Evolutionary conservation across 2,329 filamentous ascomycete genomes (phyloP).

Genomic region (Fusarium sp.): DNA sequence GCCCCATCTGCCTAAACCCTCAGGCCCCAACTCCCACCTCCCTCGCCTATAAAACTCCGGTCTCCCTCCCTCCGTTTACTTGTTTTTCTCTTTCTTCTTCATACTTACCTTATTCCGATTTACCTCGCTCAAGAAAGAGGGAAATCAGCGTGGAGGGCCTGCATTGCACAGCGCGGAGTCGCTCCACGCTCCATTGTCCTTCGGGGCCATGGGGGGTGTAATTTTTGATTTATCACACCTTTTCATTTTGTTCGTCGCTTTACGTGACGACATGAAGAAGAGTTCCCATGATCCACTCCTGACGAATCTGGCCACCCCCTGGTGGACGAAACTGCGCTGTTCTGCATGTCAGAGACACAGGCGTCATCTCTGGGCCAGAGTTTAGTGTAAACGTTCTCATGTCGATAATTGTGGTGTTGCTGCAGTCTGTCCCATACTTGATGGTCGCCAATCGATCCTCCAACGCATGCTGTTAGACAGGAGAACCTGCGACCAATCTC

Average conservation of each 20-base stretch:
- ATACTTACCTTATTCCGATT: conserved; percentile 63
- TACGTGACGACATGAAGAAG: conserved; percentile 56
- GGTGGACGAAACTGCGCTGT: too few relatives aligned
- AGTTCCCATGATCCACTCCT: conserved; percentile 14
- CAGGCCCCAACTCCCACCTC: conserved; percentile 10
- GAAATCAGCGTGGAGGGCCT: conserved; percentile 57
- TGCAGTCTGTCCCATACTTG: not conserved
- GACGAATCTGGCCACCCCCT: too few relatives aligned
- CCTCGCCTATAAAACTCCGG: conserved; percentile 47
- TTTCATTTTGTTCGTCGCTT: conserved; percentile 57
- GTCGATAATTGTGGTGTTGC: not conserved
- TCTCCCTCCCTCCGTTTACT: not conserved
- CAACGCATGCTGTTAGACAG: not conserved
- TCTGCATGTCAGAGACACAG: too few relatives aligned
- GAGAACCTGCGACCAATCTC: not conserved
- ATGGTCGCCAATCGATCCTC: not conserved
- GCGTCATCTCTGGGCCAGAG: too few relatives aligned
- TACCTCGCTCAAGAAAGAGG: conserved; percentile 56
- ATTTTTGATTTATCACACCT: conserved; percentile 59
- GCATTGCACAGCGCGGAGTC: conserved; percentile 65
- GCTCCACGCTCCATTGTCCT: conserved; percentile 59
- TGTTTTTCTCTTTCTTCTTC: conserved; percentile 52
- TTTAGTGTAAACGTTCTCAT: too few relatives aligned
- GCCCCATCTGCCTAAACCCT: conserved; percentile 13
- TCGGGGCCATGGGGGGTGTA: conserved; percentile 62